phyloP scores from a whole-genome alignment of 2,329 filamentous ascomycete species.

The Diplodia corticola region DNA sequence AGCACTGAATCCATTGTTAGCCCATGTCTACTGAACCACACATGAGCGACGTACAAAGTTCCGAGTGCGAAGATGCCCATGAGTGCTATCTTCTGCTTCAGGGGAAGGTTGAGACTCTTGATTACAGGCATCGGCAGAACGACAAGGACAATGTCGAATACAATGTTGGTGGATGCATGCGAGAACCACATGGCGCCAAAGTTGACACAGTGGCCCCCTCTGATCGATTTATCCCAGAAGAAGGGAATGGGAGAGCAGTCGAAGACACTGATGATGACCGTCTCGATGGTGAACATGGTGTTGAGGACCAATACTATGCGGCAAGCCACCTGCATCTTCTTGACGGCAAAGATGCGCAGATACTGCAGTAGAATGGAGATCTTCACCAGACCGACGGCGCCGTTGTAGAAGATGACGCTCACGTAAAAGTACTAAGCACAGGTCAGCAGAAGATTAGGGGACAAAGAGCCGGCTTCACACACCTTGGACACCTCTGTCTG shows the following conservation, averaged over 20 bases:
- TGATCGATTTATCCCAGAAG: slow-evolving; percentile 30
- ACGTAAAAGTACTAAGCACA: slow-evolving; percentile 31
- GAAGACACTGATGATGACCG: slow-evolving; percentile 32
- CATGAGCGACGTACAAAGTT: slow-evolving; percentile 29
- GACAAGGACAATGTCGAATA: slow-evolving; percentile 33
- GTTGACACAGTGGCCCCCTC: slow-evolving; percentile 28
- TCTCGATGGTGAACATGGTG: slow-evolving; percentile 27
- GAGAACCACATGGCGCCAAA: slow-evolving; percentile 34
- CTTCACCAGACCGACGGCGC: slow-evolving; percentile 36
- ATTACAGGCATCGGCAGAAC: slow-evolving; percentile 37
- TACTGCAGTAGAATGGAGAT: slow-evolving; percentile 39
- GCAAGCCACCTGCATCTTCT: slow-evolving; percentile 29
- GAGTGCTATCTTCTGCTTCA: slow-evolving; percentile 33
- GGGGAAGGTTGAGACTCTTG: slow-evolving; percentile 32
- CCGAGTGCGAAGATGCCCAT: slow-evolving; percentile 39
- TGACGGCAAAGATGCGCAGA: slow-evolving; percentile 34
- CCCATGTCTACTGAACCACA: not conserved
- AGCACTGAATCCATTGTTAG: slow-evolving; percentile 28
- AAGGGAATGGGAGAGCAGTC: slow-evolving; percentile 33
- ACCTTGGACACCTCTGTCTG: not conserved
- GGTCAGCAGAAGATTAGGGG: not conserved
- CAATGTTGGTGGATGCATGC: slow-evolving; percentile 38
- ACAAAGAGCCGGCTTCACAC: not conserved
- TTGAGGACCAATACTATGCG: slow-evolving; percentile 32
- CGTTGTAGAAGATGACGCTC: slow-evolving; percentile 36